Percentiles rank a stretch among this genome's conserved stretches.
phyloP scores from a whole-genome alignment of 2,329 filamentous ascomycete genomes.

The Cladophialophora exuberans region DNA sequence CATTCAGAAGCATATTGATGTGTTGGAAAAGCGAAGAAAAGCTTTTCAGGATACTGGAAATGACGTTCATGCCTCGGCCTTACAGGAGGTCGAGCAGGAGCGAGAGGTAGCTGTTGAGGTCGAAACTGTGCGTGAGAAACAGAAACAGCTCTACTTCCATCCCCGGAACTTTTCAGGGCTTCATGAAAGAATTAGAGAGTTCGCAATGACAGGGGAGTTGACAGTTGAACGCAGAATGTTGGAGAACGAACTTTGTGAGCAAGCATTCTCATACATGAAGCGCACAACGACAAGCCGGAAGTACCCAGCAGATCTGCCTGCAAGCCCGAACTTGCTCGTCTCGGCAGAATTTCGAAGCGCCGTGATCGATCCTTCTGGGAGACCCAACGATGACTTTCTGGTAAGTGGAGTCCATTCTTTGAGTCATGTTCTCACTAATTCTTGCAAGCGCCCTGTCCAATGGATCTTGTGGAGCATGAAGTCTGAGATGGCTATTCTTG shows the following conservation, averaged over 20 bases:
- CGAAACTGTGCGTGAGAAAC: constrained; percentile 61
- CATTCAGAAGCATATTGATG: constrained; percentile 14
- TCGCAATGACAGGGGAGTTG: constrained; percentile 41
- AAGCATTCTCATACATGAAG: constrained; percentile 7
- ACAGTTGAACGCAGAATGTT: not conserved
- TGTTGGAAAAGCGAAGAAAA: constrained; percentile 33
- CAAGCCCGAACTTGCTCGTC: constrained; percentile 43
- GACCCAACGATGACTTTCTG: constrained; percentile 51
- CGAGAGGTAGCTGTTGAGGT: constrained; percentile 65
- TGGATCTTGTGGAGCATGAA: constrained; percentile 54
- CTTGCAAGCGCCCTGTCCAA: constrained; percentile 49
- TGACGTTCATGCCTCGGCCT: constrained; percentile 42
- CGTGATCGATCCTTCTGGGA: constrained; percentile 36
- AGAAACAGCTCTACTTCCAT: constrained; percentile 49
- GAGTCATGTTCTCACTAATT: not conserved
- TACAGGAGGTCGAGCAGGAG: constrained; percentile 67
- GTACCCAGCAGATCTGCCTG: constrained; percentile 6
- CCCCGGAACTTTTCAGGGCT: constrained; percentile 52
- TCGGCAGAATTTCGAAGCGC: constrained; percentile 57
- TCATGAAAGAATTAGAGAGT: constrained; percentile 46
- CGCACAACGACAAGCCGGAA: constrained; percentile 39
- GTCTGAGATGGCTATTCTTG: constrained; percentile 36
- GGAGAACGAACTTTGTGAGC: constrained; percentile 1
- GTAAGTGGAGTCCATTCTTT: not conserved
- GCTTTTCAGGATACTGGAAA: constrained; percentile 32